phyloP scores from a whole-genome alignment of 768 basidiomycete genomes.

The Phaeotremella skinneri region DNA sequence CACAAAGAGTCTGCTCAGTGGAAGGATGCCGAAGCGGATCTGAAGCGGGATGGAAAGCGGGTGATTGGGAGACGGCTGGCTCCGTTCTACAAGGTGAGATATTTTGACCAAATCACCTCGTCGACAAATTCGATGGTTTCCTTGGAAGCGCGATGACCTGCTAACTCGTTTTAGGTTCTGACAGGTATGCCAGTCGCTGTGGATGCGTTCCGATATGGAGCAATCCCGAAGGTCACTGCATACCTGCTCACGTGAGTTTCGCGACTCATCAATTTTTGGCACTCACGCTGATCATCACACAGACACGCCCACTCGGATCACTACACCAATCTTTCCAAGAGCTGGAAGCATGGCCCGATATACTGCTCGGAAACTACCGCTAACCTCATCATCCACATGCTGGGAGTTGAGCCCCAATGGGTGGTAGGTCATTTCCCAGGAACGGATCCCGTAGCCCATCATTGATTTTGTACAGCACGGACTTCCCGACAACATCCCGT shows the following conservation, averaged over 20 bases:
- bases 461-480: constrained; percentile 55
- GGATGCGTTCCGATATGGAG: constrained; percentile 92
- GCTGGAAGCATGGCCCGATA: constrained; percentile 87
- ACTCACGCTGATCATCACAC: constrained; percentile 11
- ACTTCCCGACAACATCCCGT: constrained; percentile 74
- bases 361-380: constrained; percentile 95
- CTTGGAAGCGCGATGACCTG: constrained; percentile 1
- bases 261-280: not conserved
- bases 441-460: not conserved
- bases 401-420: constrained; percentile 84
- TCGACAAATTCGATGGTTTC: not conserved
- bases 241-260: constrained; percentile 80
- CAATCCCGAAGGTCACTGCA: constrained; percentile 80
- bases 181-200: constrained; percentile 98
- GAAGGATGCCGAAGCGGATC: constrained; percentile 65
- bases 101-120: not conserved
- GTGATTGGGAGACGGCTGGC: constrained; percentile 62
- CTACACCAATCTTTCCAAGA: constrained; percentile 84
- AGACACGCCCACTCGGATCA: constrained; percentile 98
- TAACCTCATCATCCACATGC: constrained; percentile 85
- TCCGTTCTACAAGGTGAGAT: constrained; percentile 84
- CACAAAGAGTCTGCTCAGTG: constrained; percentile 76
- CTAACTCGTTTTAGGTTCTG: constrained; percentile 53
- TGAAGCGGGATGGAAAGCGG: constrained; percentile 49
- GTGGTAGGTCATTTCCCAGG: constrained; percentile 53